These are phyloP conservation scores for Cladosporium sp. DNA, from an alignment of 2,329 filamentous ascomycete genomes.

Conservation along the genomic window DNA sequence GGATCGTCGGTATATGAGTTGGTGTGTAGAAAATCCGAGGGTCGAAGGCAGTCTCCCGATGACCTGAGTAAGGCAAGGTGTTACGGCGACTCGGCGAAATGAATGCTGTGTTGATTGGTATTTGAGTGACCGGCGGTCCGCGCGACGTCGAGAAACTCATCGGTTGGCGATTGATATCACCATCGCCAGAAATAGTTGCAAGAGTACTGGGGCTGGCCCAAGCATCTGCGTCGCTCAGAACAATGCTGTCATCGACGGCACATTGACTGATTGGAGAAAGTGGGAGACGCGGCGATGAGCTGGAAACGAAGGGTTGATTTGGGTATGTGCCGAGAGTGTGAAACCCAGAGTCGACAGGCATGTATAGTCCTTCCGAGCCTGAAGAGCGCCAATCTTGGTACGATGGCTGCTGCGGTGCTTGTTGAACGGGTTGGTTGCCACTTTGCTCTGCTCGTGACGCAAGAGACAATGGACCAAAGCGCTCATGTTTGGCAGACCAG, in stretches of 20 bases:
- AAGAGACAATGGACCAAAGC: constrained; percentile 3
- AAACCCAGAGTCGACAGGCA: neutral
- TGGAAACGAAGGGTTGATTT: neutral
- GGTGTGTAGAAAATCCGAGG: neutral
- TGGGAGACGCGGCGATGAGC: neutral
- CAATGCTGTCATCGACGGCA: neutral
- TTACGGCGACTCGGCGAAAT: too few relatives aligned
- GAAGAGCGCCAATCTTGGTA: neutral
- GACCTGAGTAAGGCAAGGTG: neutral
- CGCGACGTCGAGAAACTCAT: neutral
- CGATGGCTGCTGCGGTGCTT: neutral
- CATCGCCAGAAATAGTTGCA: neutral
- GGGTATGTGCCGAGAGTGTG: neutral
- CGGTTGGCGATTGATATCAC: neutral
- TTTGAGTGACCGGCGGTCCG: neutral
- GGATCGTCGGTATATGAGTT: constrained; percentile 17
- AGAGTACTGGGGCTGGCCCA: neutral
- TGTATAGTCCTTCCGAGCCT: neutral
- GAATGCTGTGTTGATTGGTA: neutral
- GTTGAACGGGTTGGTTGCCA: neutral
- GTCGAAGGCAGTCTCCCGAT: neutral
- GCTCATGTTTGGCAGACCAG: constrained; percentile 23
- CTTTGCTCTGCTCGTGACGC: neutral
- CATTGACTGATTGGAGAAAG: neutral
- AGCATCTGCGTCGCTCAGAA: neutral